Evolutionary conservation across 2,329 filamentous ascomycete species (phyloP).

Genomic region (Chaetomium sp.): DNA sequence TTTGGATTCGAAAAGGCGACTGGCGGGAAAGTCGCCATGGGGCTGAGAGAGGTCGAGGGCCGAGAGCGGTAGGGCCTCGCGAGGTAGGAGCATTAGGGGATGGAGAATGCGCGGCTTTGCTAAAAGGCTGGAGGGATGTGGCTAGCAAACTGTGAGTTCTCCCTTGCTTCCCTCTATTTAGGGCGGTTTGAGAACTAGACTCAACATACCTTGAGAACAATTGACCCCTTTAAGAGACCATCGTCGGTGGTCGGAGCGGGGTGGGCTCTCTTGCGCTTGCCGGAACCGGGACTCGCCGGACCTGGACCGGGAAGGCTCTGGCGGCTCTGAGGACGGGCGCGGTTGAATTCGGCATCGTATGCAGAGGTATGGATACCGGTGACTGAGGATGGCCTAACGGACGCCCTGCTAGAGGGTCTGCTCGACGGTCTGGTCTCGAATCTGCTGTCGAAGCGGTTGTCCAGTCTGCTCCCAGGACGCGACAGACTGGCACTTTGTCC

Average conservation of each 20-base stretch:
- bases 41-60: slow-evolving; percentile 59
- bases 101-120: slow-evolving; percentile 58
- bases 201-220: slow-evolving; percentile 54
- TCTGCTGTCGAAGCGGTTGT: not conserved
- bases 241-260: slow-evolving; percentile 47
- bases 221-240: slow-evolving; percentile 54
- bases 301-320: slow-evolving; percentile 10
- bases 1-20: slow-evolving; percentile 61
- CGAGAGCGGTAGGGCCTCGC: slow-evolving; percentile 62
- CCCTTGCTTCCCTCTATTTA: not conserved
- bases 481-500: slow-evolving; percentile 50
- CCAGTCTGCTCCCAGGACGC: slow-evolving; percentile 43
- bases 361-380: slow-evolving; percentile 46
- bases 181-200: not conserved
- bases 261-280: slow-evolving; percentile 43
- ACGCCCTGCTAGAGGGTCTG: slow-evolving; percentile 26
- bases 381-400: slow-evolving; percentile 22
- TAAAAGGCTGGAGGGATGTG: slow-evolving; percentile 57
- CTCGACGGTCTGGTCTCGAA: slow-evolving; percentile 17
- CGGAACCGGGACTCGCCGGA: slow-evolving; percentile 39
- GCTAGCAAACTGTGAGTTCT: slow-evolving; percentile 45
- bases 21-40: slow-evolving; percentile 53
- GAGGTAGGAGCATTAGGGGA: slow-evolving; percentile 63
- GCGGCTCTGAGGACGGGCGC: slow-evolving; percentile 13
- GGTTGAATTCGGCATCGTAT: slow-evolving; percentile 39